Conservation (phyloP, 257 asterid species). For the Ophiorrhiza pumila region DNA sequence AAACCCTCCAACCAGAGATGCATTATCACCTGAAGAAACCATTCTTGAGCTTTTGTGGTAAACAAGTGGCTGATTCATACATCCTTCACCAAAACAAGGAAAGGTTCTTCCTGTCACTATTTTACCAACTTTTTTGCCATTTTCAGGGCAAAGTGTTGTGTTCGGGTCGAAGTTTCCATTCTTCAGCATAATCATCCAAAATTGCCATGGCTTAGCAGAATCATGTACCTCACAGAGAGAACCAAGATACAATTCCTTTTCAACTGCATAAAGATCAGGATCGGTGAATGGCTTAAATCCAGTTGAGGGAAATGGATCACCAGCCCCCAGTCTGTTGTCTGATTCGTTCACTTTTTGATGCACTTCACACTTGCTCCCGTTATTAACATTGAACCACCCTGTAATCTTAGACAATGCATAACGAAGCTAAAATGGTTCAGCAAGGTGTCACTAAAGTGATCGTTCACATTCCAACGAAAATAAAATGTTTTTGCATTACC, state of each 20-base stretch:
- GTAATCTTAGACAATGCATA: constrained; percentile 31
- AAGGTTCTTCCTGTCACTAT: constrained; percentile 60
- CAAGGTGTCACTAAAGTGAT: not conserved
- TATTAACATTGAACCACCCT: constrained; percentile 16
- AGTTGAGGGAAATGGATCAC: constrained; percentile 49
- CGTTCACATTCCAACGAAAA: not conserved
- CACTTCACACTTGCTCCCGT: constrained; percentile 41
- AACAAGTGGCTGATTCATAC: constrained; percentile 86
- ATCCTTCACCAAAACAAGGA: constrained; percentile 83
- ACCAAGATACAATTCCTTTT: constrained; percentile 73
- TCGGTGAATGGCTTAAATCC: constrained; percentile 38
- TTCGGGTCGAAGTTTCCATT: constrained; percentile 82
- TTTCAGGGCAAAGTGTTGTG: constrained; percentile 74
- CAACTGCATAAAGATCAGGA: constrained; percentile 69
- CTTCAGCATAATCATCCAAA: constrained; percentile 87
- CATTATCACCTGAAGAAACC: constrained; percentile 23
- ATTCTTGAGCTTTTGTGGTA: constrained; percentile 52
- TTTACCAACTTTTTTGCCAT: constrained; percentile 63
- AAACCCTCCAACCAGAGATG: constrained; percentile 64
- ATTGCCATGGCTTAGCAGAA: constrained; percentile 49
- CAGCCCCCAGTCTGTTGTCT: constrained; percentile 59
- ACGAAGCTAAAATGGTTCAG: constrained; percentile 21
- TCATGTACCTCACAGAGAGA: constrained; percentile 59
- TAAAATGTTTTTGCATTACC: not conserved
- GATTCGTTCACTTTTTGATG: constrained; percentile 58